A percentile compares a stretch with the other conserved stretches of the same genome.
Conservation (phyloP, 2,329 filamentous ascomycete species). For the Pyrenochaeta sp. region DNA sequence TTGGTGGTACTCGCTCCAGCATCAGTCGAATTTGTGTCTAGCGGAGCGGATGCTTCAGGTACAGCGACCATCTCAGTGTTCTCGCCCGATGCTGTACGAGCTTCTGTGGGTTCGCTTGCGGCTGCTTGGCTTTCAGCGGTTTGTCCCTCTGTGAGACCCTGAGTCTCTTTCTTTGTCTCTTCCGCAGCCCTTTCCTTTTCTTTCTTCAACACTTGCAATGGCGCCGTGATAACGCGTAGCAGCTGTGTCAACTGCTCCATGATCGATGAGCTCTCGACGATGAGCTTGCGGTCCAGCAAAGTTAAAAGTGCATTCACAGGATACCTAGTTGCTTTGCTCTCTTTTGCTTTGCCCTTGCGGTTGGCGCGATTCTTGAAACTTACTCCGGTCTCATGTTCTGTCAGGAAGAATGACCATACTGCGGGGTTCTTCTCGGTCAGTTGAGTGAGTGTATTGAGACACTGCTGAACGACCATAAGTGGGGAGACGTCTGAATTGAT, state of each 20-base stretch:
- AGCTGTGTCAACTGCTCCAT: constrained; percentile 93
- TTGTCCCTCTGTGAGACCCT: constrained; percentile 28
- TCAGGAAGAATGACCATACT: constrained; percentile 90
- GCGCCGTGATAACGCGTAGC: constrained; percentile 86
- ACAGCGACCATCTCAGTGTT: constrained; percentile 48
- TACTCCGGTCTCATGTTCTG: constrained; percentile 84
- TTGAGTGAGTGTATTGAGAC: constrained; percentile 83
- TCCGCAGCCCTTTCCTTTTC: constrained; percentile 74
- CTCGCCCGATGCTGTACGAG: constrained; percentile 18
- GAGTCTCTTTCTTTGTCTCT: constrained; percentile 48
- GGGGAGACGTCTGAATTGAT: constrained; percentile 90
- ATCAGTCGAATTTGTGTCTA: constrained; percentile 13
- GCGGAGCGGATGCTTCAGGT: constrained; percentile 48
- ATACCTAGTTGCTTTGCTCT: constrained; percentile 83
- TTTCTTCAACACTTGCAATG: constrained; percentile 83
- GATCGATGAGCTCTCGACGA: constrained; percentile 95
- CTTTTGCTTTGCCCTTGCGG: constrained; percentile 88
- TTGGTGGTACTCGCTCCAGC: constrained; percentile 34
- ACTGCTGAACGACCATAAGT: constrained; percentile 94
- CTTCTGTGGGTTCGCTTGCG: constrained; percentile 15
- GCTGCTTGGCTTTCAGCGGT: constrained; percentile 26
- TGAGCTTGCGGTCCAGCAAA: constrained; percentile 89
- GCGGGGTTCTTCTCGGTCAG: constrained; percentile 86
- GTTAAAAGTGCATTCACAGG: constrained; percentile 90
- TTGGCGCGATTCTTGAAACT: constrained; percentile 78